Evolutionary conservation across 208 protist species (phyloP).

Genomic region (Trypanosoma rangeli): DNA sequence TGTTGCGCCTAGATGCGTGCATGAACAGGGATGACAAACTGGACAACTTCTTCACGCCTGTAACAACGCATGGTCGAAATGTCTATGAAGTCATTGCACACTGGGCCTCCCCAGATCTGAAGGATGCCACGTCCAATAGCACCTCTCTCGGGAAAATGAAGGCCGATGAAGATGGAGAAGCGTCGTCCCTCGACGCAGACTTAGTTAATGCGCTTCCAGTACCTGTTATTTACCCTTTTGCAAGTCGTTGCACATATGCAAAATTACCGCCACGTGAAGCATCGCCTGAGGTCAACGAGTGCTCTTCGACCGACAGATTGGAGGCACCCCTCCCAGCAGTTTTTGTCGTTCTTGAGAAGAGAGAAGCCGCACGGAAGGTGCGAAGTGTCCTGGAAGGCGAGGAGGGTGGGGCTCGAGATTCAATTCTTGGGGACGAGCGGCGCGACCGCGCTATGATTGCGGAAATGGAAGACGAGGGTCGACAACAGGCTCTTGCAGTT

Average conservation of each 20-base stretch:
- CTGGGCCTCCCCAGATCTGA: constrained; percentile 5
- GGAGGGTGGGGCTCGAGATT: constrained; percentile 15
- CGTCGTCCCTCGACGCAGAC: not conserved
- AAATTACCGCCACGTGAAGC: constrained; percentile 3
- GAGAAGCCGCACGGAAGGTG: not conserved
- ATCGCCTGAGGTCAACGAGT: not conserved
- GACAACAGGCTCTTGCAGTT: constrained; percentile 11
- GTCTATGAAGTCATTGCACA: constrained; percentile 27
- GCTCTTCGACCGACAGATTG: not conserved
- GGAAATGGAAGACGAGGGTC: constrained; percentile 22
- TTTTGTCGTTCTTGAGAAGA: not conserved
- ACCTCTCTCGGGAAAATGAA: not conserved
- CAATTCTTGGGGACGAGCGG: constrained; percentile 21
- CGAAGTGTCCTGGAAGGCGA: constrained; percentile 12
- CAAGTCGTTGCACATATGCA: constrained; percentile 6
- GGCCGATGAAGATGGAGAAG: not conserved
- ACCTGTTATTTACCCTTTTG: constrained; percentile 25
- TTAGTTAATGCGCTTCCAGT: not conserved
- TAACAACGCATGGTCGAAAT: not conserved
- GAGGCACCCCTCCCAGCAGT: not conserved
- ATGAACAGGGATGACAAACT: constrained; percentile 38
- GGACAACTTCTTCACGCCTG: constrained; percentile 32
- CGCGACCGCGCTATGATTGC: constrained; percentile 8
- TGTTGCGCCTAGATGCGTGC: constrained; percentile 26
- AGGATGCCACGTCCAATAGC: not conserved